Base-by-base conservation (phyloP, 1,284 basidiomycete genomes). In the Entoloma clypeatum region DNA sequence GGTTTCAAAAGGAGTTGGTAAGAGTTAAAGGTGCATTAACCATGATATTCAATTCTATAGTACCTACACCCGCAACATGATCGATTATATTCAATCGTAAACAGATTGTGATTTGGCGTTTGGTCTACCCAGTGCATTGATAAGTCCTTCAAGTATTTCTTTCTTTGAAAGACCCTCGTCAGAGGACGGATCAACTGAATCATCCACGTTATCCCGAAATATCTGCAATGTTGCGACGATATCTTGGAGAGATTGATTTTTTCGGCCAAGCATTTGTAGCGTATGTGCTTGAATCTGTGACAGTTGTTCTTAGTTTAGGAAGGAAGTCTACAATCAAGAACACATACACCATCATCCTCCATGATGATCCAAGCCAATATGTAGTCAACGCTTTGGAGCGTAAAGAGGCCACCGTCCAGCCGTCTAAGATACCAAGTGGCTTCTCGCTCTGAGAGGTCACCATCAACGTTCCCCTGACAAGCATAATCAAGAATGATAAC, bases 331-430 rank as follows among this genome's bases (percentile, higher is more conserved):
- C 29, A 26, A 16, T 11, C 24, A 31, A 34, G 39, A 23, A 32
- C 36, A 26, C 87, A 47, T 65, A 94, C 92, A 22, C 93, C 96
- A 55, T 99, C 96, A 54, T 99, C 96, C 65, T 99, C 96, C 92
- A 98, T 96, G 43, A 81, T 77, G 19, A 98, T 64, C 96, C 96
- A 99, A 1, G 88, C 93, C 19, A 98, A 64, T 36, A 97, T 84
- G 49, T 94, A 96, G 63, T 98, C 95, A 16, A 90, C 77, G 11
- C 85, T 87, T 57, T 99, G 95, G 7, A 99, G 63, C 1, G 86
- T 86, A 58, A 89, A 94, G 24, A 97, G 64, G 0, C 95, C 96
- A 2, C 81, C 79, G 42, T 96, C 92, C 18, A 98, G 65, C 28
- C 87, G 77, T 13, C 81, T 76, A 14, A 97, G 66, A 63, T 98